Conservation (phyloP, 768 basidiomycete species). For the Leccinum disarticulatum region DNA sequence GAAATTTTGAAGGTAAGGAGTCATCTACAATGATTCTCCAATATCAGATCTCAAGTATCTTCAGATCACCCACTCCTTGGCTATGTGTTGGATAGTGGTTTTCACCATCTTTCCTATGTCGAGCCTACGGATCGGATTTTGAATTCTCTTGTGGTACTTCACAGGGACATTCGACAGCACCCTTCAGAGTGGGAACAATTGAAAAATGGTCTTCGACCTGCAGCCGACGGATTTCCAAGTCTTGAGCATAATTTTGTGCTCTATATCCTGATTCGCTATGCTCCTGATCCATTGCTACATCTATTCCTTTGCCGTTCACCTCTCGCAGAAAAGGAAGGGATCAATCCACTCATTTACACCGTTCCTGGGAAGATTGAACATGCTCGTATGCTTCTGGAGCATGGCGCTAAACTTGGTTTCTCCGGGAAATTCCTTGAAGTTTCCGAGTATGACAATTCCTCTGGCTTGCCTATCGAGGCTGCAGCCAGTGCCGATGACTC, state of each 20-base stretch:
- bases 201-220: no score
- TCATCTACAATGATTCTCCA: neutral
- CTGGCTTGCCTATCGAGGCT: neutral
- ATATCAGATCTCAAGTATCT: no score
- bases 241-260: no score
- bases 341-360: neutral
- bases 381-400: neutral
- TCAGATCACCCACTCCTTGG: neutral
- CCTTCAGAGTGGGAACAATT: neutral
- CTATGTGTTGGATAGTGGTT: neutral
- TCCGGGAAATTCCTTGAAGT: neutral
- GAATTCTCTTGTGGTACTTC: neutral
- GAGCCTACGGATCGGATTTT: neutral
- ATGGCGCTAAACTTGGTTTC: neutral
- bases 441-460: no score
- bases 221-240: no score
- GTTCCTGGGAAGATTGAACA: neutral
- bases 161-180: neutral
- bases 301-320: neutral
- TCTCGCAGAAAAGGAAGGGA: neutral
- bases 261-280: rapidly evolving
- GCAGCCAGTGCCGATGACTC: neutral
- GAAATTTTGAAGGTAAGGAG: neutral
- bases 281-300: neutral
- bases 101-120: neutral